Evolutionary conservation across 441 rosid genomes (phyloP), one percentile per base, ranked within the genome.

Genomic region (Croton laevigatus): DNA sequence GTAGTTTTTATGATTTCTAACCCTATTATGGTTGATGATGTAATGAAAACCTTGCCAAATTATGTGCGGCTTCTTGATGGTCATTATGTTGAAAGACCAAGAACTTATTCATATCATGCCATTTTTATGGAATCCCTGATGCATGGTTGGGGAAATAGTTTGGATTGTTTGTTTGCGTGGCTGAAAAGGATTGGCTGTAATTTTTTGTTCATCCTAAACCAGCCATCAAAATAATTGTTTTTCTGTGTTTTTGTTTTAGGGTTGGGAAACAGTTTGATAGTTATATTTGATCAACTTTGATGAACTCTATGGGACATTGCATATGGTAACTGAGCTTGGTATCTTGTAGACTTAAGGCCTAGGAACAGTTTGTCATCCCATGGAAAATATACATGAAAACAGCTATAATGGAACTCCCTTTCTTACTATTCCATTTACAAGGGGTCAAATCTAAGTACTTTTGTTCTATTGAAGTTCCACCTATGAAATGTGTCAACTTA

Each of bases 351-450:
- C n/a, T n/a, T n/a, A n/a, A n/a, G n/a, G n/a, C n/a, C n/a, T n/a
- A n/a, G n/a, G 11, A n/a, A 51, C 27, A n/a, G 27, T 62, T 34
- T 62, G 3, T 42, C 51, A 40, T 19, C 9, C 20, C 8, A 37
- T 54, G 19, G 71, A 67, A 37, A 23, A 53, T 52, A 16, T 34
- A 8, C 34, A 49, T 34, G 16, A 51, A 34, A 27, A 17, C 4
- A 8, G n/a, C 45, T 38, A 38, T 51, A 23, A 66, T 66, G 32
- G n/a, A 66, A 66, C 48, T 66, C 19, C 46, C 44, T 4, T 66
- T 66, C 36, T 11, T 2, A 19, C 46, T 45, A 20, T 52, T 38
- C 4, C 12, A n/a, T 17, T 36, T 66, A 11, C 3, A 12, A 36
- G 49, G 59, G 60, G 19, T 36, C 27, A 49, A 40, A 42, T 19